Evolutionary conservation across 306 rosid genomes (phyloP).

Genomic region (Myrica gale): DNA sequence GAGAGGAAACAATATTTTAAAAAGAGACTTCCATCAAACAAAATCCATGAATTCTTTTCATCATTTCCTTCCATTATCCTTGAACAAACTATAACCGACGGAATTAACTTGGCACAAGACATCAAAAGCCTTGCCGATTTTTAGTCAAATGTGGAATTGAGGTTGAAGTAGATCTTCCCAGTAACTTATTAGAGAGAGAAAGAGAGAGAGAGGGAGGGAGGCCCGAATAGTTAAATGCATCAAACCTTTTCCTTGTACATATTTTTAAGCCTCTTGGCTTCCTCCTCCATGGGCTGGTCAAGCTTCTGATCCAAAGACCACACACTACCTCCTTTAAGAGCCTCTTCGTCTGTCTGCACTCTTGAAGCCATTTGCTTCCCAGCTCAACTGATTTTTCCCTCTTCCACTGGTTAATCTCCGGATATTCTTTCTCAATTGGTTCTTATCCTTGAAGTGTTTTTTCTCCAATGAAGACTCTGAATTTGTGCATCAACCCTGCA

Average conservation of each 20-base stretch:
- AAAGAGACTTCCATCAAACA: neutral
- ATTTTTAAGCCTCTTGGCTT: conserved; percentile 19
- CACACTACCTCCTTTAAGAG: neutral
- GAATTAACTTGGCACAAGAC: neutral
- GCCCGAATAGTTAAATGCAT: conserved; percentile 2
- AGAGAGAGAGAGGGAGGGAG: conserved; percentile 7
- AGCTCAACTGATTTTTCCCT: neutral
- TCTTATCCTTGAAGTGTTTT: neutral
- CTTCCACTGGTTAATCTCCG: neutral
- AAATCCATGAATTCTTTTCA: neutral
- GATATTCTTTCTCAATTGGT: neutral
- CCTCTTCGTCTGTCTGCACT: neutral
- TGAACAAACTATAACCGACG: neutral
- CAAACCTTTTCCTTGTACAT: conserved; percentile 6
- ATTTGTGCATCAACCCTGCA: neutral
- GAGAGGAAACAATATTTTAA: neutral
- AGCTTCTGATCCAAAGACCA: conserved; percentile 20
- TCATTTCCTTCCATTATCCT: neutral
- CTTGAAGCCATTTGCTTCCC: conserved; percentile 3
- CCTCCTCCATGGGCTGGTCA: conserved; percentile 34
- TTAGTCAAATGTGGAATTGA: neutral
- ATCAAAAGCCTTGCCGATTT: neutral
- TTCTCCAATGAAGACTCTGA: neutral
- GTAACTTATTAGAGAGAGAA: neutral
- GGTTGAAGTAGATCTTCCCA: neutral